Evolutionary conservation across 75 land plant species (phyloP), one percentile per base, ranked within the genome.

Genomic region (Selaginella tamariscina): DNA sequence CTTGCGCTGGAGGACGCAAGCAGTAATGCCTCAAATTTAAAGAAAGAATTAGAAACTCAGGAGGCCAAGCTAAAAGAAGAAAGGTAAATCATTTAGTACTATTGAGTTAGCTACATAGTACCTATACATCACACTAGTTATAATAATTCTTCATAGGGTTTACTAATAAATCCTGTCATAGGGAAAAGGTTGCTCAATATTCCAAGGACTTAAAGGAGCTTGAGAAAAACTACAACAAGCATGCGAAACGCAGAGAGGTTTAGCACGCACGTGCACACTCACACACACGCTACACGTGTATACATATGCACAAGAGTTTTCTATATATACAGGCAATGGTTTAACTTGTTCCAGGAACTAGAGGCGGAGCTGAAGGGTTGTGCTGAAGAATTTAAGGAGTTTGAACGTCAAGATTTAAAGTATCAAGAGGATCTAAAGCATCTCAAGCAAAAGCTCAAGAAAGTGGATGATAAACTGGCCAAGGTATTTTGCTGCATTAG

Each of bases 381-480:
- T 68, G 82, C 84, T 66, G 95, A 93, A 18, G 77, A 89, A 65
- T 93, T 93, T 33, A 86, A 89, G 65, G 80, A 83, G 62, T 93
- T 89, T 82, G 98, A 93, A 64, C 81, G 98, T 73, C 86, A 89
- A 71, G 98, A 93, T 76, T 63, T 89, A 2, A 89, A 89, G 75
- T 79, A 86, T 59, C 81, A 81, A 54, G 98, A 93, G 72, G 98
- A 93, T 81, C 56, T 83, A 44, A 93, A 89, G 77, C 98, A 93
- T 76, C 66, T 82, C 80, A 86, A 89, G 65, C 89, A 85, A 64
- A 93, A 89, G 76, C 67, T 85, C 27, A 89, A 89, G 74, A 93
- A 93, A 72, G 67, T 93, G 57, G 91, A 86, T 1, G 96, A 89
- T 24, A 93, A 89, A 73, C 30, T 81, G 33, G 85, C 79, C 32